These are phyloP conservation scores for Sicyos edulis DNA, from an alignment of 306 rosid genomes.

Conservation along the genomic window DNA sequence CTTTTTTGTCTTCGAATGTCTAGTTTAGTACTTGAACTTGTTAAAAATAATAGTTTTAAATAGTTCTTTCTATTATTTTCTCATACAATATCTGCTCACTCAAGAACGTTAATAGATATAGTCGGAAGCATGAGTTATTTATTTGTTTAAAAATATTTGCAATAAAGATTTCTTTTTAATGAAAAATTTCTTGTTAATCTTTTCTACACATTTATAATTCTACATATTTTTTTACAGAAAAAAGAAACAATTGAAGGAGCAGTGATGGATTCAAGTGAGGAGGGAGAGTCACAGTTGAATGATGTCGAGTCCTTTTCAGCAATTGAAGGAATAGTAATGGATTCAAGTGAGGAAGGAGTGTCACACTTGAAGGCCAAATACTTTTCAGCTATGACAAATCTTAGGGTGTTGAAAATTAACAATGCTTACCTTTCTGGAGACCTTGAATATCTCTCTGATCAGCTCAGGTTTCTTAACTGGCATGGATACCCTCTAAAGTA, in stretches of 20 bases:
- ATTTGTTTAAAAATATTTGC: no score
- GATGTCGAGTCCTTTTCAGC: no score
- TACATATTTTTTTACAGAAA: background rate
- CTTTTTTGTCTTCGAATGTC: no score
- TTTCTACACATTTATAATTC: background rate
- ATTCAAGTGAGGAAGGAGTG: background rate
- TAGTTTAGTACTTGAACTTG: no score
- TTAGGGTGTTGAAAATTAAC: constrained; percentile 20
- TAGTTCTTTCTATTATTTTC: no score
- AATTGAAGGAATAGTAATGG: constrained; percentile 11
- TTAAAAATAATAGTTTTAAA: no score
- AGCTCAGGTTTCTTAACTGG: constrained; percentile 25
- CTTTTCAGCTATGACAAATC: constrained; percentile 14
- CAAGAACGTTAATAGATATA: no score
- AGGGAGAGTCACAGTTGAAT: no score
- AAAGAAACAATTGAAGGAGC: constrained; percentile 5
- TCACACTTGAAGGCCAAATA: constrained; percentile 6
- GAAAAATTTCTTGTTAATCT: background rate
- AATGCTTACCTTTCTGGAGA: constrained; percentile 7
- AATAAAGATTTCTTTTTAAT: no score
- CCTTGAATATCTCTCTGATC: constrained; percentile 12
- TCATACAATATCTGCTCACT: no score
- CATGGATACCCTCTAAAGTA: constrained; percentile 21
- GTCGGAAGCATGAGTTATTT: background rate
- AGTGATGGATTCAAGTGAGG: no score